Evolutionary conservation across 352 stramenopile genomes (phyloP), one percentile per base, ranked within the genome.

Genomic region (Phytophthora cactorum): DNA sequence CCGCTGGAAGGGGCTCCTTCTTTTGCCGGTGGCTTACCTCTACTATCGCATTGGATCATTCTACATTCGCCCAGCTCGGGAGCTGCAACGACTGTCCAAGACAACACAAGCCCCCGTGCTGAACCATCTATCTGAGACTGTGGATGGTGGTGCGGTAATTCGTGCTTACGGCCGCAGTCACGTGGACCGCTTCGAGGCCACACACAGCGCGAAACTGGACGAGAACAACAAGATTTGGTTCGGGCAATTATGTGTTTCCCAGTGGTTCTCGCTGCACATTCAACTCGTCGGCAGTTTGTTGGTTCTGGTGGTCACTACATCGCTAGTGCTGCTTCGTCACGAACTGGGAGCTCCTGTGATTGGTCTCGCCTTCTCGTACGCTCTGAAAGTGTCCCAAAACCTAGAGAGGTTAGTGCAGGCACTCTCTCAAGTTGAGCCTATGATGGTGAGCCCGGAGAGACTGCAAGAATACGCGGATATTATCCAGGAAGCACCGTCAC

Each of bases 291-390:
- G 95, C 0, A 88, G 97, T 61, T 56, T 97, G 32, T 12, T 81
- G n/a, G 64, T 99, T 0, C 90, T 99, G 59, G 90, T 89, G 2
- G 68, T 82, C 14, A 79, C 72, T 0, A 56, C 44, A 1, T 88
- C 70, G 25, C 68, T 98, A 5, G 72, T 84, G n/a, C 8, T 88
- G 31, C 57, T 83, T 29, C 72, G 71, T 38, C 36, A 89, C 44
- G 17, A 74, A 50, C 54, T 88, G 2, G 59, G 56, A 7, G 72
- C 90, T n/a, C 90, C 91, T 11, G 57, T 71, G 17, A 84, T 93
- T 25, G 95, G 82, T 10, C 67, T 98, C 4, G 74, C 97, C 2
- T 95, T 98, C 47, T 92, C 89, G 25, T 98, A 97, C 81, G 79
- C 96, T 10, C 73, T 94, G 9, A 92, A 95, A 51, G 88, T 98